Percentiles rank a stretch among this genome's conserved stretches.
These are phyloP conservation scores for Tephrocybe sp. DNA, from an alignment of 768 basidiomycete genomes.

Conservation along the genomic window DNA sequence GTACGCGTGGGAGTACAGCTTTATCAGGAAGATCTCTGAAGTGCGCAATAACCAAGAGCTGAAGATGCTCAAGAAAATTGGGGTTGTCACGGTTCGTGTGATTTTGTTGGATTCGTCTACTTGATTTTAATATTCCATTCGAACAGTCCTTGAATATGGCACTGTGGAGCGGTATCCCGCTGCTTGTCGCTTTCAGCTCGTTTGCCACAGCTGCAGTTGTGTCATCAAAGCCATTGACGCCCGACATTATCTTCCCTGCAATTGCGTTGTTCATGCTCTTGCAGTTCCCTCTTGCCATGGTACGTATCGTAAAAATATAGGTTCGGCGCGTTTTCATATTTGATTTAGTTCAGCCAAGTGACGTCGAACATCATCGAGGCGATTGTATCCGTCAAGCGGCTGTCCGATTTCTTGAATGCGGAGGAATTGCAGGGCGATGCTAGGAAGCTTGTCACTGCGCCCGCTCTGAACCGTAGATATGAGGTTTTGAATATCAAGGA, in stretches of 20 bases:
- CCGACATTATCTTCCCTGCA: slow-evolving; percentile 94
- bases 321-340: background rate
- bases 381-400: slow-evolving; percentile 76
- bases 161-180: slow-evolving; percentile 69
- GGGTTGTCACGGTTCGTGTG: slow-evolving; percentile 59
- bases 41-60: slow-evolving; percentile 85
- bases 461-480: slow-evolving; percentile 53
- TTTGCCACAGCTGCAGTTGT: slow-evolving; percentile 71
- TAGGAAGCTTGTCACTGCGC: slow-evolving; percentile 46
- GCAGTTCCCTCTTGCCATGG: slow-evolving; percentile 85
- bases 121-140: background rate
- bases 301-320: slow-evolving; percentile 26
- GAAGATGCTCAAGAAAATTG: slow-evolving; percentile 80
- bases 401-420: slow-evolving; percentile 73
- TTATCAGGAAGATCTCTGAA: slow-evolving; percentile 73
- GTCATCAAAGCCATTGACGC: slow-evolving; percentile 71
- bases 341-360: slow-evolving; percentile 60
- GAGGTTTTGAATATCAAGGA: slow-evolving; percentile 69
- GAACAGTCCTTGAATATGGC: slow-evolving; percentile 55
- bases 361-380: slow-evolving; percentile 86
- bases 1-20: slow-evolving; percentile 95
- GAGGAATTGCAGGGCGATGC: slow-evolving; percentile 83
- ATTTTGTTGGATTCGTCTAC: background rate
- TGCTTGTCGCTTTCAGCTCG: slow-evolving; percentile 81
- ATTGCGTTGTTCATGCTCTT: slow-evolving; percentile 89